Evolutionary conservation across 2,329 filamentous ascomycete genomes (phyloP), one percentile per base, ranked within the genome.

Genomic region (Fusarium guadeloupense): DNA sequence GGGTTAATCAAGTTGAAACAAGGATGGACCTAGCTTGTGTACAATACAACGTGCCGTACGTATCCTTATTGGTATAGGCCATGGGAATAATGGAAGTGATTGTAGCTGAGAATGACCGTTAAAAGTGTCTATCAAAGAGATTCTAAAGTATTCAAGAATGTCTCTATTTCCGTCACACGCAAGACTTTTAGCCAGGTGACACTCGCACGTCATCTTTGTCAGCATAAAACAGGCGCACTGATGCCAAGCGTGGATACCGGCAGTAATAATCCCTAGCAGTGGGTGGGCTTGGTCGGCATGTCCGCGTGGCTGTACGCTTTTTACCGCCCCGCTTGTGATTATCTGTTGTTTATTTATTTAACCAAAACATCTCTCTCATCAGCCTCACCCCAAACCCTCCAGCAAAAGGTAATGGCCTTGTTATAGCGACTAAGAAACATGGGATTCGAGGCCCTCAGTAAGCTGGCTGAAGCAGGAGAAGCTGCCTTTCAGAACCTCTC

Each of bases 401-500:
- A n/a, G 8, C 23, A 25, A 31, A 13, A 14, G 39, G 16, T 12
- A 63, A n/a, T 63, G 60, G 16, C 4, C 13, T n/a, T 45, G 2
- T 35, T 37, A 31, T 59, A 57, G 39, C 52, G 43, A n/a, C n/a
- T 6, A 30, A n/a, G 20, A 40, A 61, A 21, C 9, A 65, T 65
- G 62, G 62, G 52, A 66, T 35, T 65, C 12, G 49, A 66, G 30
- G 49, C 62, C 62, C 62, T 66, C 19, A 59, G 4, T 3, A 66
- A 56, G 20, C 33, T 65, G 35, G 46, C 62, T 6, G 34, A 48
- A 6, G 54, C 49, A 3, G 28, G 62, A 8, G 62, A 65, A n/a
- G 62, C 62, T 9, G 62, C 40, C 10, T 65, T 47, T 20, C 62
- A 65, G 7, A 65, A 44, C 26, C 14, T 66, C 9, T 66, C 62